A percentile compares a stretch with the other conserved stretches of the same genome.
Evolutionary conservation across 1,139 yeast species (phyloP).

Genomic region (Suhomyces bokatorum): DNA sequence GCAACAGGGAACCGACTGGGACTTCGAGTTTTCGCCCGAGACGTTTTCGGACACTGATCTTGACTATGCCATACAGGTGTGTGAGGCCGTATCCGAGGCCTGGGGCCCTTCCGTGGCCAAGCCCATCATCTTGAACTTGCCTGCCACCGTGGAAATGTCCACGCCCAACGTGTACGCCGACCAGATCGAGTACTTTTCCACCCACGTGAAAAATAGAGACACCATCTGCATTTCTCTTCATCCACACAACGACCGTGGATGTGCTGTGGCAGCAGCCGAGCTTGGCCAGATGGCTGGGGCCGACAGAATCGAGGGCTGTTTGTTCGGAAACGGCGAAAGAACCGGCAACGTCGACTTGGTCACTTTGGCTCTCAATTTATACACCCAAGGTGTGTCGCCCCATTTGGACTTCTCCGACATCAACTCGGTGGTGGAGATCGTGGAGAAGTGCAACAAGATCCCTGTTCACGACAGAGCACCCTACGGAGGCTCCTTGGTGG

Average conservation of each 20-base stretch:
- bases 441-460: slow-evolving; percentile 92
- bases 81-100: slow-evolving; percentile 93
- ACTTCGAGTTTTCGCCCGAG: slow-evolving; percentile 93
- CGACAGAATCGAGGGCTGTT: slow-evolving; percentile 95
- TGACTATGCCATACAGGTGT: slow-evolving; percentile 78
- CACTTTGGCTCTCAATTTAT: slow-evolving; percentile 87
- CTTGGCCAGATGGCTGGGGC: slow-evolving; percentile 94
- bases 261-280: slow-evolving; percentile 98
- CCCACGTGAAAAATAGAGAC: slow-evolving; percentile 78
- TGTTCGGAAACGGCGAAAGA: slow-evolving; percentile 97
- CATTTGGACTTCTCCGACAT: slow-evolving; percentile 85
- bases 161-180: slow-evolving; percentile 96
- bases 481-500: slow-evolving; percentile 94
- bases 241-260: slow-evolving; percentile 96
- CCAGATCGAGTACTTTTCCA: slow-evolving; percentile 88
- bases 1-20: slow-evolving; percentile 76
- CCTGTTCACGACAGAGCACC: slow-evolving; percentile 95
- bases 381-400: slow-evolving; percentile 92
- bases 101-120: slow-evolving; percentile 85
- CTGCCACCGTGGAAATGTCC: slow-evolving; percentile 97
- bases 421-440: slow-evolving; percentile 76
- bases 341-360: slow-evolving; percentile 97
- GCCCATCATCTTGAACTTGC: slow-evolving; percentile 92
- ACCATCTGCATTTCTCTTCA: slow-evolving; percentile 87
- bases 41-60: slow-evolving; percentile 88